A percentile compares a stretch with the other conserved stretches of the same genome.
These are phyloP conservation scores for Clarireedia paspali DNA, from an alignment of 2,329 filamentous ascomycete species.

Conservation along the genomic window DNA sequence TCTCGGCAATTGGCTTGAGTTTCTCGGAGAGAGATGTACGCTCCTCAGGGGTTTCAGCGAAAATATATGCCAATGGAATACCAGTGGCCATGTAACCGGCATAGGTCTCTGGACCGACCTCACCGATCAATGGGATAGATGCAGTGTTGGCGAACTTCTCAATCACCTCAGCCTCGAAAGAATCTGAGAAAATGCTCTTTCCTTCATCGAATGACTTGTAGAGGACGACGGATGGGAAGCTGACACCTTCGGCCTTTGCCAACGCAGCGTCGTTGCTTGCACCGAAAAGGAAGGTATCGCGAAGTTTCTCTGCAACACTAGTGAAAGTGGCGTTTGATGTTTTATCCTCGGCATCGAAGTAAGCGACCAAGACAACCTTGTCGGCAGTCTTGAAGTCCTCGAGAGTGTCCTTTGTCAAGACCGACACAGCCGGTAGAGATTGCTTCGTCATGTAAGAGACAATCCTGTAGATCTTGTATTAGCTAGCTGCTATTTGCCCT, in stretches of 20 bases:
- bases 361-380: conserved; percentile 91
- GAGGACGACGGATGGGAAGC: conserved; percentile 77
- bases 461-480: conserved; percentile 37
- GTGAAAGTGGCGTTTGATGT: conserved; percentile 79
- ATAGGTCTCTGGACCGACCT: conserved; percentile 97
- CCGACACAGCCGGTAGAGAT: conserved; percentile 83
- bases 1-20: conserved; percentile 81
- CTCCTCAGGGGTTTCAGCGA: conserved; percentile 87
- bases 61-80: conserved; percentile 94
- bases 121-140: conserved; percentile 84
- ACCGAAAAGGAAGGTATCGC: conserved; percentile 90
- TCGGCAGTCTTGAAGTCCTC: conserved; percentile 97
- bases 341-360: conserved; percentile 75
- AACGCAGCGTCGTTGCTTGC: conserved; percentile 75
- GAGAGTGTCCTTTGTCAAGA: conserved; percentile 71
- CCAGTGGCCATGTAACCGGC: conserved; percentile 87
- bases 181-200: conserved; percentile 75
- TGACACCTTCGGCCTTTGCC: conserved; percentile 84
- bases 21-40: conserved; percentile 68
- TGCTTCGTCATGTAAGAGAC: conserved; percentile 97
- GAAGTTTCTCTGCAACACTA: conserved; percentile 60
- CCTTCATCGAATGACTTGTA: conserved; percentile 99
- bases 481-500: neutral
- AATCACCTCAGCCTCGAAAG: conserved; percentile 76
- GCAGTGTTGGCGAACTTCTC: conserved; percentile 76